phyloP scores from a whole-genome alignment of 2,329 filamentous ascomycete species.

The Colletotrichum acutatum region DNA sequence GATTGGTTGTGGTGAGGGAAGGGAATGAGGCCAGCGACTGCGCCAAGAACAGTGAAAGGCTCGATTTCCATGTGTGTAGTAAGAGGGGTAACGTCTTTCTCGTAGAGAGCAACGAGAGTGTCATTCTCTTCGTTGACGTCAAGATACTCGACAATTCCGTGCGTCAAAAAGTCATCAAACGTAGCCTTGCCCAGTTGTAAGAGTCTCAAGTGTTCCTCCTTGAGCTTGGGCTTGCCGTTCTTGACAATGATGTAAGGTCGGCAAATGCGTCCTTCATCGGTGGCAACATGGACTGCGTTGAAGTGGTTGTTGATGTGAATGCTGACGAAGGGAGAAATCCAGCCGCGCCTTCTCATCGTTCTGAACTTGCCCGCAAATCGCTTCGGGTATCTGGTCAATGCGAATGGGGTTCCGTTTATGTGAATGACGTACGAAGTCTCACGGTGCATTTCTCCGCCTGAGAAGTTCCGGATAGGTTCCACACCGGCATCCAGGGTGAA shows the following conservation, averaged over 20 bases:
- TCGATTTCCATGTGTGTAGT: slow-evolving; percentile 98
- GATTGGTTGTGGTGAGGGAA: slow-evolving; percentile 99
- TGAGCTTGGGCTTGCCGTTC: slow-evolving; percentile 84
- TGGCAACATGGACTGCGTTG: slow-evolving; percentile 92
- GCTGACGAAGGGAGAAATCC: slow-evolving; percentile 95
- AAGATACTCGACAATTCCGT: slow-evolving; percentile 93
- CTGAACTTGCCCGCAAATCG: slow-evolving; percentile 87
- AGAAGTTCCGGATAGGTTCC: slow-evolving; percentile 75
- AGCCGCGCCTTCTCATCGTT: slow-evolving; percentile 86
- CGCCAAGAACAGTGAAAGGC: slow-evolving; percentile 95
- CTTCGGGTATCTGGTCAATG: slow-evolving; percentile 86
- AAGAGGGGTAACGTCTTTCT: slow-evolving; percentile 81
- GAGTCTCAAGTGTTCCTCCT: slow-evolving; percentile 79
- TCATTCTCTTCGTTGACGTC: slow-evolving; percentile 99
- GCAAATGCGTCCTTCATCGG: slow-evolving; percentile 96
- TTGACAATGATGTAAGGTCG: slow-evolving; percentile 96
- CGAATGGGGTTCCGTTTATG: slow-evolving; percentile 94
- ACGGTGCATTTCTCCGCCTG: slow-evolving; percentile 86
- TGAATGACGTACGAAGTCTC: slow-evolving; percentile 90
- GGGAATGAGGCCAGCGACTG: slow-evolving; percentile 94
- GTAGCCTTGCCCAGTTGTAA: slow-evolving; percentile 85
- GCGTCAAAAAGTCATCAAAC: slow-evolving; percentile 93
- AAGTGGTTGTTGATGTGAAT: slow-evolving; percentile 97
- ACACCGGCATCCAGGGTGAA: slow-evolving; percentile 89
- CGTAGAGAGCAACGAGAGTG: slow-evolving; percentile 89